Base-by-base conservation (phyloP, 2,329 filamentous ascomycete genomes). In the Monosporascus sp. region DNA sequence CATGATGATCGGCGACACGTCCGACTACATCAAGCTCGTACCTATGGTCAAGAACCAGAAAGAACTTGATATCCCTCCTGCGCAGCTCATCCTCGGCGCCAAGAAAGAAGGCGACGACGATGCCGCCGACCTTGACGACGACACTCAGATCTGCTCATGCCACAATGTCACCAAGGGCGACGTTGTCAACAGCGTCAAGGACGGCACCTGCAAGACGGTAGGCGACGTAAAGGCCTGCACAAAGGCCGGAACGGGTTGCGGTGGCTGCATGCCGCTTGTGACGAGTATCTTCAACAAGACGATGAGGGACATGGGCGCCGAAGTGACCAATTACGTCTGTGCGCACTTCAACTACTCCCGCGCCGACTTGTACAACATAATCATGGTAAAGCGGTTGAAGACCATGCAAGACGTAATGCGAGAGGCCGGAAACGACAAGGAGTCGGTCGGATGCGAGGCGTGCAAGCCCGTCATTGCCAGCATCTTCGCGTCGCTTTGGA, bases 1-100 rank as follows among this genome's bases (percentile, higher is more conserved):
- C 4, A 96, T 96, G 90, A 96, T 96, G 90, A 94, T 96, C 56
- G 92, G 91, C 39, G 91, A 96, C 64, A 95, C 90, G 0, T 87
- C 82, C 57, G 91, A 96, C 72, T 96, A 96, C 65, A 82, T 95
- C 72, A 96, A 93, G 69, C 74, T 96, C 22, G 89, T 95, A 1
- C 88, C 89, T 1, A 85, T 96, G 77, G 90, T 94, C 51, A 95
- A 92, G 74, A 86, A 82, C 59, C 88, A 90, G 66, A 95, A 92
- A 67, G 76, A 79, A 57, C 78, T 96, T 1, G 89, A 95, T 15
- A 75, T 90, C 0, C 83, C 89, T 0, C 91, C 91, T 0, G 84
- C 87, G 48, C 85, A 96, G 67, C 85, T 96, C 52, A 96, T 96
- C 57, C 75, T 96, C 2, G 91, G 91, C 1, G 83, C 86, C 0